Evolutionary conservation across 345 rosid genomes (phyloP).

Genomic region (Citrus australasica): DNA sequence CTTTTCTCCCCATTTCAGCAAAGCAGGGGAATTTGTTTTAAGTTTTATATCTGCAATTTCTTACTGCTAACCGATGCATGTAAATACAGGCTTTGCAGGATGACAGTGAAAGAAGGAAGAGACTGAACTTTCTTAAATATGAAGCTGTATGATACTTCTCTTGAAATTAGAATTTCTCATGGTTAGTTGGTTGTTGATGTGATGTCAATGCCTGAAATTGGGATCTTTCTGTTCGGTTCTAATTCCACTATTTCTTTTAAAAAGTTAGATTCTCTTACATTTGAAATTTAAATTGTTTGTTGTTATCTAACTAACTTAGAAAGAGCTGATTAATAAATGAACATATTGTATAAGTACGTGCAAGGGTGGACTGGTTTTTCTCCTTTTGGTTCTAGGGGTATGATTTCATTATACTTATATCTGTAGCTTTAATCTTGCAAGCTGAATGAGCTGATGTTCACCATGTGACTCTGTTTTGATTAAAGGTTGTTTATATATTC

Average conservation of each 20-base stretch:
- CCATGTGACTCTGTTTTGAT: slow-evolving; percentile 9
- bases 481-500: neutral
- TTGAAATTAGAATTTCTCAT: slow-evolving; percentile 28
- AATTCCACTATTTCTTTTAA: neutral
- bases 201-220: neutral
- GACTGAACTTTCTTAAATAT: slow-evolving; percentile 75
- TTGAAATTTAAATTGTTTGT: neutral
- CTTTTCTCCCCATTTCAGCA: neutral
- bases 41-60: neutral
- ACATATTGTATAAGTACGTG: neutral
- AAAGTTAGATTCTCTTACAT: slow-evolving; percentile 1
- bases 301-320: no score
- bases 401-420: neutral
- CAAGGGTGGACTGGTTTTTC: no score
- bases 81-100: slow-evolving; percentile 58
- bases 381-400: neutral
- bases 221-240: neutral
- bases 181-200: neutral
- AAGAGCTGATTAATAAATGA: neutral
- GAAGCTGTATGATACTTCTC: slow-evolving; percentile 77
- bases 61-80: slow-evolving; percentile 17
- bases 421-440: neutral
- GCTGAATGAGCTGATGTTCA: neutral
- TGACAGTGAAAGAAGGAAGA: slow-evolving; percentile 82
- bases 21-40: neutral